Conservation (phyloP, 805 yeast species). For the Wickerhamiella brachini region DNA sequence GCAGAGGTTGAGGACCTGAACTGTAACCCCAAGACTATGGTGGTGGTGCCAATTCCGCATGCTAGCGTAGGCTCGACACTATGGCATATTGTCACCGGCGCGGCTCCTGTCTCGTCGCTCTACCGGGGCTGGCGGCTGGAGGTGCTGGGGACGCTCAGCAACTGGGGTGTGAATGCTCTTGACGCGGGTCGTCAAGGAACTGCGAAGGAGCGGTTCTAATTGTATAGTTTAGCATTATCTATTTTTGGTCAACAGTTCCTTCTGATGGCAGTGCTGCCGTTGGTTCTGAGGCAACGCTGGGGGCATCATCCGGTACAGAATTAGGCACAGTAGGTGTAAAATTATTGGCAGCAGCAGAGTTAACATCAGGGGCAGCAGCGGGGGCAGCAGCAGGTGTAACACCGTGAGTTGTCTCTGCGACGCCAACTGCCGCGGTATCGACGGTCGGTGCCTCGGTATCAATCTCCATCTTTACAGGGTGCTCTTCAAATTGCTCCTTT, state of each 20-base stretch:
- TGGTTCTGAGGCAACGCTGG: no score
- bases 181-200: constrained; percentile 9
- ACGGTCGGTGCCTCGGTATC: no score
- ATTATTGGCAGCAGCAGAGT: no score
- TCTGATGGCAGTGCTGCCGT: no score
- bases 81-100: constrained; percentile 34
- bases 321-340: no score
- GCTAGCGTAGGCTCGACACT: constrained; percentile 44
- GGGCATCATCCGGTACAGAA: no score
- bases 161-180: constrained; percentile 44
- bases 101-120: constrained; percentile 32
- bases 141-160: constrained; percentile 60
- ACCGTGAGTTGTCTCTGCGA: no score
- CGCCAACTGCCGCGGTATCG: no score
- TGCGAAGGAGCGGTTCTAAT: constrained; percentile 1
- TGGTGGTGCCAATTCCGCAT: constrained; percentile 38
- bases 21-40: constrained; percentile 24
- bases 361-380: no score
- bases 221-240: background rate
- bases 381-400: no score
- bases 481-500: background rate
- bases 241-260: background rate
- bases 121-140: constrained; percentile 93
- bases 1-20: constrained; percentile 59
- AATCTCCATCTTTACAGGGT: background rate